These are phyloP conservation scores for Lagerstroemia speciosa DNA, from an alignment of 345 rosid species.

Conservation along the genomic window DNA sequence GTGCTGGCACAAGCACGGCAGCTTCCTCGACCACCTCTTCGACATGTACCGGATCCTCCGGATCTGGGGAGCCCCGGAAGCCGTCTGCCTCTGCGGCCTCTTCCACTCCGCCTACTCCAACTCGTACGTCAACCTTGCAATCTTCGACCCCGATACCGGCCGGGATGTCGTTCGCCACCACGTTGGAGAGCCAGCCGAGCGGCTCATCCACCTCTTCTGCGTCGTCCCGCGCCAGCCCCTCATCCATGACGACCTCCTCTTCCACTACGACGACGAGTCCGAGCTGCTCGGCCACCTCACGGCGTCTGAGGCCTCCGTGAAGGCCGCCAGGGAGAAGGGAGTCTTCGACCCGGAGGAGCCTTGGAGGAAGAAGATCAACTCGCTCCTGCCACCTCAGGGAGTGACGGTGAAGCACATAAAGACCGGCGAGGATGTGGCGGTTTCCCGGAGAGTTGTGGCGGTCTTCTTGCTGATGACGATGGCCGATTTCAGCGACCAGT, in stretches of 20 bases:
- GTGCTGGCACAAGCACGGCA: conserved; percentile 99
- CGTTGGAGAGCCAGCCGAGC: conserved; percentile 78
- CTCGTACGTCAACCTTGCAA: conserved; percentile 83
- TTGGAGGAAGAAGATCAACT: conserved; percentile 73
- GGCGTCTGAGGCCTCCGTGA: conserved; percentile 43
- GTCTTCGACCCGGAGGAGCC: conserved; percentile 43
- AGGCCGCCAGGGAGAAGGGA: conserved; percentile 54
- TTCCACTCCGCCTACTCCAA: conserved; percentile 97
- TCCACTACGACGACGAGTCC: conserved; percentile 45
- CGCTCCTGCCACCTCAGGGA: conserved; percentile 53
- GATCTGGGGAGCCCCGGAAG: conserved; percentile 70
- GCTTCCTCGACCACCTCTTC: conserved; percentile 74
- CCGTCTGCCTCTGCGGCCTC: conserved; percentile 83
- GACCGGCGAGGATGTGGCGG: conserved; percentile 58
- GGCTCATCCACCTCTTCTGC: conserved; percentile 76
- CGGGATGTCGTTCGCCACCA: conserved; percentile 74
- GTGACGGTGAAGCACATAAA: conserved; percentile 59
- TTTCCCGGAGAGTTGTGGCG: conserved; percentile 64
- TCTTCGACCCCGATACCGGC: conserved; percentile 75
- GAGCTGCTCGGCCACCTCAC: conserved; percentile 65
- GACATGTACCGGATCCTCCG: conserved; percentile 77
- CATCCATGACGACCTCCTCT: conserved; percentile 79
- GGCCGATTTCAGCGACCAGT: conserved; percentile 91
- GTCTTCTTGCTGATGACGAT: conserved; percentile 66
- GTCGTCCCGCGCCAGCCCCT: conserved; percentile 68